These are phyloP conservation scores for Plasmopara viticola DNA, from an alignment of 352 stramenopile species.

Conservation along the genomic window DNA sequence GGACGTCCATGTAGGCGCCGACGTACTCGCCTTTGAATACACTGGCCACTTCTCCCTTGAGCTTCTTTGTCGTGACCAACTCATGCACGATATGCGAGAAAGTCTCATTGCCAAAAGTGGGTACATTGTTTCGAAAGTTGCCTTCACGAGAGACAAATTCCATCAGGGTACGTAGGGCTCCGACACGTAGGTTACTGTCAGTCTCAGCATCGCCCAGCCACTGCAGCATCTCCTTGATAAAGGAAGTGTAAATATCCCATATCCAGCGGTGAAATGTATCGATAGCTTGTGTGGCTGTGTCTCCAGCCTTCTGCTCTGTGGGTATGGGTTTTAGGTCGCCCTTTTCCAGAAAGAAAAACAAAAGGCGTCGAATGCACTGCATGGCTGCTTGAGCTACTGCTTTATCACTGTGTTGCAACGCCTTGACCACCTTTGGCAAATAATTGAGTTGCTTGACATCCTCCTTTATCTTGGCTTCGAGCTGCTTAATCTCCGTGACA, in stretches of 20 bases:
- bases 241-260: constrained; percentile 72
- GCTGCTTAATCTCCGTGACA: constrained; percentile 72
- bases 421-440: constrained; percentile 69
- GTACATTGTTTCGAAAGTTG: constrained; percentile 29
- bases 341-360: constrained; percentile 81
- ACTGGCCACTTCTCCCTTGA: constrained; percentile 74
- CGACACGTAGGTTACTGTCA: constrained; percentile 65
- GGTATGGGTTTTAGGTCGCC: constrained; percentile 46
- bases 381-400: constrained; percentile 65
- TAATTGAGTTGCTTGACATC: constrained; percentile 84
- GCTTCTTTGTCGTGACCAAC: constrained; percentile 51
- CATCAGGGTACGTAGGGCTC: constrained; percentile 84
- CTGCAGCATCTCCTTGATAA: constrained; percentile 79
- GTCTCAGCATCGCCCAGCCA: constrained; percentile 48
- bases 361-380: constrained; percentile 69
- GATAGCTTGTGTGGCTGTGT: constrained; percentile 37
- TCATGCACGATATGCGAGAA: constrained; percentile 74
- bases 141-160: constrained; percentile 79
- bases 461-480: constrained; percentile 82
- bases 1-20: constrained; percentile 74
- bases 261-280: constrained; percentile 79
- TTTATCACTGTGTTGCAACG: constrained; percentile 67
- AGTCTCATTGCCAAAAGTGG: constrained; percentile 77
- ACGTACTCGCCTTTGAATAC: constrained; percentile 87
- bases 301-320: constrained; percentile 42